These are phyloP conservation scores for Caloboletus firmus DNA, from an alignment of 1,284 basidiomycete genomes.

Conservation along the genomic window DNA sequence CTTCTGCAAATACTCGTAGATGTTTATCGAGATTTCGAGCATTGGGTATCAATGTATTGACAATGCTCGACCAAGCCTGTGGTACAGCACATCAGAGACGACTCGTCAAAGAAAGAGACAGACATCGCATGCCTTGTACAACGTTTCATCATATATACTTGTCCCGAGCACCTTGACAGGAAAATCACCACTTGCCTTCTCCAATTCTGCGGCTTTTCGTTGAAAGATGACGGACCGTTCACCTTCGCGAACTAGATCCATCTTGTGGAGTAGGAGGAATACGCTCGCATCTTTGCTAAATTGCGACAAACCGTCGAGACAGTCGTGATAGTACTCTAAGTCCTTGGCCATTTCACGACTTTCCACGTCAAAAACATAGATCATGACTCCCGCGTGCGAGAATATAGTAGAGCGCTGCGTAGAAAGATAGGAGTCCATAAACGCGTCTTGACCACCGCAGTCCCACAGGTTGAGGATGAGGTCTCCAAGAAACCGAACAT, in stretches of 20 bases:
- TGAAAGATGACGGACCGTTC: conserved; percentile 57
- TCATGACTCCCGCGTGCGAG: conserved; percentile 92
- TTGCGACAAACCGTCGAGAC: conserved; percentile 75
- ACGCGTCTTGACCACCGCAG: conserved; percentile 96
- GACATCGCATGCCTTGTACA: conserved; percentile 77
- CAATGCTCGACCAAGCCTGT: conserved; percentile 97
- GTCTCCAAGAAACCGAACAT: conserved; percentile 94
- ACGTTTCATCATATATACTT: conserved; percentile 95
- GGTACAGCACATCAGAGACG: conserved; percentile 8
- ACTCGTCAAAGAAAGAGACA: conserved; percentile 2
- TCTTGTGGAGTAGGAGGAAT: conserved; percentile 95
- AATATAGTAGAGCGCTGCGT: conserved; percentile 92
- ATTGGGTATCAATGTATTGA: conserved; percentile 95
- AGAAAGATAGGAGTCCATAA: conserved; percentile 95
- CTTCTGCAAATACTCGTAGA: conserved; percentile 79
- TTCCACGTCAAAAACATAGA: conserved; percentile 97
- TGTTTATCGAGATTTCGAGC: conserved; percentile 86
- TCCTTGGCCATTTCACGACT: conserved; percentile 74
- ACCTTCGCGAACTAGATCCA: conserved; percentile 79
- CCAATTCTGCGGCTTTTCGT: conserved; percentile 67
- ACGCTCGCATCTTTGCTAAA: conserved; percentile 81
- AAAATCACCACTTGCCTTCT: conserved; percentile 61
- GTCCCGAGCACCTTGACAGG: conserved; percentile 82
- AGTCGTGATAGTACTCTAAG: conserved; percentile 85
- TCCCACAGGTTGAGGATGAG: conserved; percentile 96